Percentiles rank a stretch among this genome's conserved stretches.
phyloP scores from a whole-genome alignment of 306 rosid genomes.

The Vigna nakashimae region DNA sequence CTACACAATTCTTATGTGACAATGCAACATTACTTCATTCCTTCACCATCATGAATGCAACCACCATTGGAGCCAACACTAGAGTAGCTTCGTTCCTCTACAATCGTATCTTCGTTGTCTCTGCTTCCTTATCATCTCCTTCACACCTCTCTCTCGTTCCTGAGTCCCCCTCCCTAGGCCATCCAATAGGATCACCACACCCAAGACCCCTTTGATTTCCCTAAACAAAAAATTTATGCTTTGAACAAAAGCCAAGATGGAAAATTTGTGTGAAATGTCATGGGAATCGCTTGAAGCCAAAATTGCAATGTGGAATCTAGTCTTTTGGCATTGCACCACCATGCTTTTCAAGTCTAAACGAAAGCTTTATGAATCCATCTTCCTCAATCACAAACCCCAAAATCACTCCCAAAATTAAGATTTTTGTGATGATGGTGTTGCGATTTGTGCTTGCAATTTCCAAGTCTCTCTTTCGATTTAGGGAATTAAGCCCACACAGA shows the following conservation, averaged over 20 bases:
- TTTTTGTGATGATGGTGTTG: no score
- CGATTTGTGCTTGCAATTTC: no score
- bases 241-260: constrained; percentile 54
- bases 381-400: constrained; percentile 34
- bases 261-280: constrained; percentile 66
- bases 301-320: constrained; percentile 68
- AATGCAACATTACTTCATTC: no score
- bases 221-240: constrained; percentile 46
- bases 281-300: constrained; percentile 73
- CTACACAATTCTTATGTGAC: no score
- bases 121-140: constrained; percentile 6
- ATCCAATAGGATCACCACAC: background rate
- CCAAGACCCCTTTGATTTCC: constrained; percentile 42
- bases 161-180: background rate
- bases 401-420: no score
- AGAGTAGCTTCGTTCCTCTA: no score
- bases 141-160: background rate
- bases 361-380: constrained; percentile 56
- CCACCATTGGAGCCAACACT: no score
- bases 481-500: no score
- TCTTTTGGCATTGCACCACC: constrained; percentile 58
- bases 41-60: no score
- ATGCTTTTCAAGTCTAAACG: constrained; percentile 57
- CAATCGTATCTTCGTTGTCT: constrained; percentile 45
- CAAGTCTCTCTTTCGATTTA: no score